phyloP scores from a whole-genome alignment of 2,329 filamentous ascomycete species.

The Chrysoporthe puriensis region DNA sequence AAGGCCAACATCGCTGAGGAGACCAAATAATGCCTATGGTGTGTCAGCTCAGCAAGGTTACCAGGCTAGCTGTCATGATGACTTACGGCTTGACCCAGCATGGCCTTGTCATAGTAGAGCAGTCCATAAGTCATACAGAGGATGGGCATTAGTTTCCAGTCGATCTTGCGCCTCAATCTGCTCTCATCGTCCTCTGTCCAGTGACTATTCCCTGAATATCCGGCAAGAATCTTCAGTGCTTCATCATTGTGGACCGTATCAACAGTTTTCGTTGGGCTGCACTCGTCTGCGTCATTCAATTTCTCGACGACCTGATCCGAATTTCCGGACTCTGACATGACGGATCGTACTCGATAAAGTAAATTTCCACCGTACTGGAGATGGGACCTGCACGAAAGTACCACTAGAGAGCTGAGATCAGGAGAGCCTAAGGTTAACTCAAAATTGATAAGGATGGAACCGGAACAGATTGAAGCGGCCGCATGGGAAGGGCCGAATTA shows the following conservation, averaged over 20 bases:
- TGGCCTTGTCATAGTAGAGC: constrained; percentile 56
- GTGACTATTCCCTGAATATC: constrained; percentile 44
- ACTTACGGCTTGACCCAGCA: constrained; percentile 54
- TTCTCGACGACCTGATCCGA: constrained; percentile 30
- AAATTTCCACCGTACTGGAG: background rate
- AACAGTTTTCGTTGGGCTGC: constrained; percentile 30
- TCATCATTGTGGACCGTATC: constrained; percentile 44
- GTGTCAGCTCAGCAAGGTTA: background rate
- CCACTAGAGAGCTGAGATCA: background rate
- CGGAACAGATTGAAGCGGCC: background rate
- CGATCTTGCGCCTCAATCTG: constrained; percentile 45
- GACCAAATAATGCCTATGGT: constrained; percentile 45
- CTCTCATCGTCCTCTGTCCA: constrained; percentile 50
- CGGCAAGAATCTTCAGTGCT: constrained; percentile 44
- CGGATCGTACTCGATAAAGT: background rate
- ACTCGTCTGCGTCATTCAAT: constrained; percentile 1
- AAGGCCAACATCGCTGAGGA: constrained; percentile 46
- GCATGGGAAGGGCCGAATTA: background rate
- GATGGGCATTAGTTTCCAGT: constrained; percentile 49
- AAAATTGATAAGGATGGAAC: background rate
- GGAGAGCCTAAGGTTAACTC: background rate
- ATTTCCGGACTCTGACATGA: constrained; percentile 29
- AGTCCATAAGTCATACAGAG: constrained; percentile 50
- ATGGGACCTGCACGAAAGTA: background rate
- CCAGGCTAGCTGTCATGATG: background rate